Conservation (phyloP, 768 basidiomycete genomes). For the Gloeostereum incarnatum region DNA sequence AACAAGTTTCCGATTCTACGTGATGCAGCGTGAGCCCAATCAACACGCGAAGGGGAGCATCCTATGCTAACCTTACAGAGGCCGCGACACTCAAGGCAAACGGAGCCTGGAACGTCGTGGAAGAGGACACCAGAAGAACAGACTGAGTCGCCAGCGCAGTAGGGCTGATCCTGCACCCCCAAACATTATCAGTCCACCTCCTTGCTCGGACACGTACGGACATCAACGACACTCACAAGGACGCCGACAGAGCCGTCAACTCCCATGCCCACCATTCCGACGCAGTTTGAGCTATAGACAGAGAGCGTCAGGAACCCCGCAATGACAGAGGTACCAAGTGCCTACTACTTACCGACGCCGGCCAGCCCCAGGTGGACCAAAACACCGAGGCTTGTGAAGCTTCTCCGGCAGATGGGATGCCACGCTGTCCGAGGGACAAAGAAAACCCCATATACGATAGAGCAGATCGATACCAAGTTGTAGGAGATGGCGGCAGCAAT, state of each 20-base stretch:
- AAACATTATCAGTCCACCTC: neutral
- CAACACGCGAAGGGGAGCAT: too few relatives aligned
- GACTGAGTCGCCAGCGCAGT: constrained; percentile 82
- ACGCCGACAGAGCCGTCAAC: constrained; percentile 53
- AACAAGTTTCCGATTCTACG: constrained; percentile 80
- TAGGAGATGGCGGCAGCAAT: constrained; percentile 84
- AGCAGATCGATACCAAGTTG: constrained; percentile 67
- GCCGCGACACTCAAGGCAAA: constrained; percentile 76
- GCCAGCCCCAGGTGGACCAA: constrained; percentile 72
- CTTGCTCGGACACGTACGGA: neutral
- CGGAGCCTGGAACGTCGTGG: constrained; percentile 75
- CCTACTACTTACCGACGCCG: constrained; percentile 49
- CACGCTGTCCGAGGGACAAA: constrained; percentile 69
- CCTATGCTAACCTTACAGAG: constrained; percentile 47
- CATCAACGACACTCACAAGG: constrained; percentile 33
- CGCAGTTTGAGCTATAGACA: constrained; percentile 54
- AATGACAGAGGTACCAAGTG: neutral
- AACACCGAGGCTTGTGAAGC: constrained; percentile 60
- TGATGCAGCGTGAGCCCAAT: neutral
- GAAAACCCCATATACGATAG: constrained; percentile 53
- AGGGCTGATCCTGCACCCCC: constrained; percentile 71
- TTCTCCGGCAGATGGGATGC: constrained; percentile 59
- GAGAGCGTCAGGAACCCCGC: neutral
- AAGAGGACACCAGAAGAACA: constrained; percentile 68
- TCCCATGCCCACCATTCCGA: constrained; percentile 99